Evolutionary conservation across 306 rosid species (phyloP).

Genomic region (Prunus mongolica): DNA sequence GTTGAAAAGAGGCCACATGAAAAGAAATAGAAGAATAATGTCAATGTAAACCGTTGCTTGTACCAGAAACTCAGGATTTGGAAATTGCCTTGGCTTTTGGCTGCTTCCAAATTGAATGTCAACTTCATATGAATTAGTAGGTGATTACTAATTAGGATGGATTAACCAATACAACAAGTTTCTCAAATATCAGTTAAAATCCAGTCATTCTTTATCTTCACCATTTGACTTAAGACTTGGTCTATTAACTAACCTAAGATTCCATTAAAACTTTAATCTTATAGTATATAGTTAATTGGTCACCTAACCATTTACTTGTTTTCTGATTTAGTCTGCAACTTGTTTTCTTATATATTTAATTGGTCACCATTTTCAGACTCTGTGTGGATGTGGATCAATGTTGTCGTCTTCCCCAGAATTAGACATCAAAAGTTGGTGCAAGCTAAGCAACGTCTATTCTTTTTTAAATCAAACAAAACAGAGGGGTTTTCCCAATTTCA

Average conservation of each 20-base stretch:
- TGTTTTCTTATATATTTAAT: too few species aligned
- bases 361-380: neutral
- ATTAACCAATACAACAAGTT: neutral
- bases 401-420: neutral
- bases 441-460: neutral
- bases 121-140: neutral
- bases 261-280: neutral
- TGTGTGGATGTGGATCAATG: neutral
- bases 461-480: neutral
- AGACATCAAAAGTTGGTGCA: neutral
- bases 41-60: neutral
- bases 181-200: neutral
- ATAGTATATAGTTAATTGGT: neutral
- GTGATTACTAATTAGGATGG: neutral
- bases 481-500: neutral
- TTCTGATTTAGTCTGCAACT: neutral
- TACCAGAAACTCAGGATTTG: neutral
- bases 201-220: neutral
- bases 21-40: too few species aligned
- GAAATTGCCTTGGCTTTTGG: neutral
- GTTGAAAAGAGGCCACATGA: too few species aligned
- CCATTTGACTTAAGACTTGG: neutral
- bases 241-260: neutral
- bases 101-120: neutral
- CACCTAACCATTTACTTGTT: neutral